Evolutionary conservation across 2,329 filamentous ascomycete genomes (phyloP).

Genomic region (Pyrenophora seminiperda): DNA sequence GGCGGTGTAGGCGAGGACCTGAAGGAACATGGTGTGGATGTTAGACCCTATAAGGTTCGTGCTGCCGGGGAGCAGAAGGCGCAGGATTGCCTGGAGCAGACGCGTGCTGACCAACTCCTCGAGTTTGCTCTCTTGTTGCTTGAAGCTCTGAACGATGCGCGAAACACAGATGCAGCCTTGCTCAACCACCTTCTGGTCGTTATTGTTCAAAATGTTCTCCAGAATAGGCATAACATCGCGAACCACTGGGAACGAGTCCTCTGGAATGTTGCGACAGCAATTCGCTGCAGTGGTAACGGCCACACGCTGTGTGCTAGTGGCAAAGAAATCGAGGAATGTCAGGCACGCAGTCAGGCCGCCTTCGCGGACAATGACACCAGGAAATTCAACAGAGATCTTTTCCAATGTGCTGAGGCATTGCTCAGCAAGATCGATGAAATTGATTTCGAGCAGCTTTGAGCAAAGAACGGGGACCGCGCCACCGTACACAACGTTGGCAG

Average conservation of each 20-base stretch:
- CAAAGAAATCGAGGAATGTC: slow-evolving; percentile 95
- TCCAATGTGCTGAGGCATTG: slow-evolving; percentile 95
- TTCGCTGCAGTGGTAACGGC: slow-evolving; percentile 97
- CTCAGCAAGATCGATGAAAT: slow-evolving; percentile 96
- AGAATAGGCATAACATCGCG: slow-evolving; percentile 96
- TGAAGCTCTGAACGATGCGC: slow-evolving; percentile 96
- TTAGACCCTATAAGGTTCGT: slow-evolving; percentile 93
- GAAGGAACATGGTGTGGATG: slow-evolving; percentile 95
- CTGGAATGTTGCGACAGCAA: slow-evolving; percentile 94
- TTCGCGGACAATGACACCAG: slow-evolving; percentile 91
- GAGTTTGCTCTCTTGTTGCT: slow-evolving; percentile 81
- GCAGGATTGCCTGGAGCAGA: slow-evolving; percentile 80
- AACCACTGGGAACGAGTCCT: slow-evolving; percentile 90
- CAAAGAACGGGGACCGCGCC: slow-evolving; percentile 93
- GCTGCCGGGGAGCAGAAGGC: slow-evolving; percentile 87
- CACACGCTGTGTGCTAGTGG: slow-evolving; percentile 93
- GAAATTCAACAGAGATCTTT: slow-evolving; percentile 97
- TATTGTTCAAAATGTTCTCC: slow-evolving; percentile 86
- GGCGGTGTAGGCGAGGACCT: slow-evolving; percentile 87
- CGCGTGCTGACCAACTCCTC: slow-evolving; percentile 92
- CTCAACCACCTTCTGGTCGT: slow-evolving; percentile 94
- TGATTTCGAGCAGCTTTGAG: slow-evolving; percentile 92
- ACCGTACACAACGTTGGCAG: slow-evolving; percentile 96
- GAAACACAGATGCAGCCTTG: slow-evolving; percentile 95
- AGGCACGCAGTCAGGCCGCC: slow-evolving; percentile 94